Percentiles rank a stretch among this genome's conserved stretches.
These are phyloP conservation scores for Suaeda aralocaspica DNA, from an alignment of 148 eudicot genomes.

Conservation along the genomic window DNA sequence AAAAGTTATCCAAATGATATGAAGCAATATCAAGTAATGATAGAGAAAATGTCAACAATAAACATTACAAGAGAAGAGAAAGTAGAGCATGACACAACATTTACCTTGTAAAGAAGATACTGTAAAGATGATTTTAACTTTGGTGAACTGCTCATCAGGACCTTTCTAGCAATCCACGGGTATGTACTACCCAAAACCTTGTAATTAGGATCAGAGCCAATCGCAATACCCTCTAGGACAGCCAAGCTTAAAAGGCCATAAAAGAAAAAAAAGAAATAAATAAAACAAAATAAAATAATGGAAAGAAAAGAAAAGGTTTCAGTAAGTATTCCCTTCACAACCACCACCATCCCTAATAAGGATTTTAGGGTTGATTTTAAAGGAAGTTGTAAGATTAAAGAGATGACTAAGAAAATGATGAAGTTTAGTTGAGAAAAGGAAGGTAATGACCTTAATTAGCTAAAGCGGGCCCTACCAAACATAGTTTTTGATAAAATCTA, in stretches of 20 bases:
- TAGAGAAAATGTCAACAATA: background rate
- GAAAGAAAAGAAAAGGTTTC: too few relatives aligned
- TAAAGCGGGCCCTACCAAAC: too few relatives aligned
- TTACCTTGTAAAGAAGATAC: constrained; percentile 79
- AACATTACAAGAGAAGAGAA: background rate
- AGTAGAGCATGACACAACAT: background rate
- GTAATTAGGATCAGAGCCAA: constrained; percentile 69
- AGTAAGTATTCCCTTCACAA: too few relatives aligned
- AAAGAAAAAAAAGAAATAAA: background rate
- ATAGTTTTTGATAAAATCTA: too few relatives aligned
- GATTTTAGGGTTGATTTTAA: too few relatives aligned
- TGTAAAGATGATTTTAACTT: constrained; percentile 66
- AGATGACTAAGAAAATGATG: too few relatives aligned
- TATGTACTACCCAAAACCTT: constrained; percentile 95
- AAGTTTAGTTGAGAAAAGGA: too few relatives aligned
- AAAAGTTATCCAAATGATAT: too few relatives aligned
- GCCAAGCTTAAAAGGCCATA: constrained; percentile 71
- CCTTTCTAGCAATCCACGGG: constrained; percentile 95
- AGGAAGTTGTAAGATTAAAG: too few relatives aligned
- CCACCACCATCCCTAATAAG: too few relatives aligned
- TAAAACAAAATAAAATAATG: too few relatives aligned
- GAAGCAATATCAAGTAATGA: constrained; percentile 5
- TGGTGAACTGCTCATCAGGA: constrained; percentile 75
- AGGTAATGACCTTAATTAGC: too few relatives aligned
- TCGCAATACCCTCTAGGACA: constrained; percentile 93